phyloP scores from a whole-genome alignment of 2,329 filamentous ascomycete genomes.

The Raffaelea albimanens region DNA sequence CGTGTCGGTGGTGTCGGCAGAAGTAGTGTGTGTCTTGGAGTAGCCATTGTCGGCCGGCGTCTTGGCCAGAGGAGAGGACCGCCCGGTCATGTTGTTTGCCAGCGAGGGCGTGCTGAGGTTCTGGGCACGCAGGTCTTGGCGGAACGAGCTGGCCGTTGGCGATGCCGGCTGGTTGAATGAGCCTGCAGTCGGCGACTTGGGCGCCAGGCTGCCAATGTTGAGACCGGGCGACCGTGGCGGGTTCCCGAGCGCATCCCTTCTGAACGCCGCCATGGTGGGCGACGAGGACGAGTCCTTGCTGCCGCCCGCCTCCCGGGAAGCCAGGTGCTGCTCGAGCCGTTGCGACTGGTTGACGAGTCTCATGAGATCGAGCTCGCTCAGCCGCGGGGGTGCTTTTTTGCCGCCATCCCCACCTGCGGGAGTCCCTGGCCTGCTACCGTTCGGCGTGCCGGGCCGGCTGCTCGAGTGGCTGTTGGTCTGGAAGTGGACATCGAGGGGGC shows the following conservation, averaged over 20 bases:
- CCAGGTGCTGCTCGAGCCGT: neutral
- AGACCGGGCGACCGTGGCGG: too few relatives aligned
- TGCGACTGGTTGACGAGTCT: neutral
- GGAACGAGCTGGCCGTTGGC: too few relatives aligned
- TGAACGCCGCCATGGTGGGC: too few relatives aligned
- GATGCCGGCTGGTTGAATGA: too few relatives aligned
- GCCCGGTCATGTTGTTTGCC: too few relatives aligned
- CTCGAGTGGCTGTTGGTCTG: conserved; percentile 6
- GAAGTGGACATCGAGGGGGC: conserved; percentile 39
- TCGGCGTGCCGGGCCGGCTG: neutral
- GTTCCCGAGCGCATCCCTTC: too few relatives aligned
- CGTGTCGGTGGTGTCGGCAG: neutral
- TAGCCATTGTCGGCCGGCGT: neutral
- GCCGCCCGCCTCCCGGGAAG: neutral
- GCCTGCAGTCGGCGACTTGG: too few relatives aligned
- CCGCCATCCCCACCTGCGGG: neutral
- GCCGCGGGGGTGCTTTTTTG: neutral
- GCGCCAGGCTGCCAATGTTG: too few relatives aligned
- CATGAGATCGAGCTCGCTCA: neutral
- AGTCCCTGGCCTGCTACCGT: neutral
- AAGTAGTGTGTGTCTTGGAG: neutral
- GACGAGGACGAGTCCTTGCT: neutral
- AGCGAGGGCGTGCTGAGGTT: too few relatives aligned
- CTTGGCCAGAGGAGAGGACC: neutral
- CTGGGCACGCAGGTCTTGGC: too few relatives aligned